Evolutionary conservation across 345 rosid species (phyloP).

Genomic region (Camelina neglecta): DNA sequence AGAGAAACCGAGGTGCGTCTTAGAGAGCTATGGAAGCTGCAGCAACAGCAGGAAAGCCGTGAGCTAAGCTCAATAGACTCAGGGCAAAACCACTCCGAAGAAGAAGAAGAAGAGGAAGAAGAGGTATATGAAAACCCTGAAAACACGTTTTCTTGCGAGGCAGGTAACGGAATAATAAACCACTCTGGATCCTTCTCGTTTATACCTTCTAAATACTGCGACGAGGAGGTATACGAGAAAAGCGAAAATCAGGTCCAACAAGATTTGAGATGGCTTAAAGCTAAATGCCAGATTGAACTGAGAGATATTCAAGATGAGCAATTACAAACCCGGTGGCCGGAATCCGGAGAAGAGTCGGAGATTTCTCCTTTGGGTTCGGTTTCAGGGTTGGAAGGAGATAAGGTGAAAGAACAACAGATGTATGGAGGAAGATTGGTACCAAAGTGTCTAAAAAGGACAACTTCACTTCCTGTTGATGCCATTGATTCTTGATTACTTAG

Average conservation of each 20-base stretch:
- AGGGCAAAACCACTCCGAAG: constrained; percentile 73
- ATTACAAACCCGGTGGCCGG: constrained; percentile 38
- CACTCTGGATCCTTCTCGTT: constrained; percentile 52
- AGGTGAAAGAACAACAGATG: constrained; percentile 44
- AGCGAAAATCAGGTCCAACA: constrained; percentile 56
- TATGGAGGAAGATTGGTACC: constrained; percentile 51
- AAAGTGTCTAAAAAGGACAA: constrained; percentile 60
- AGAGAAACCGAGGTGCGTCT: constrained; percentile 60
- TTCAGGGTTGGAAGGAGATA: constrained; percentile 40
- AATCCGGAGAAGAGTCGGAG: constrained; percentile 29
- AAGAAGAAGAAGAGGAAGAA: constrained; percentile 41
- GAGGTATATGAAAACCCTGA: constrained; percentile 43
- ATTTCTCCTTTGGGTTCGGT: constrained; percentile 14
- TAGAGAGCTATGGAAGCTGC: constrained; percentile 68
- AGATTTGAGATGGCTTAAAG: constrained; percentile 71
- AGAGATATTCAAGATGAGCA: constrained; percentile 64
- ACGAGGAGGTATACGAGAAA: constrained; percentile 47
- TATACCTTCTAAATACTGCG: constrained; percentile 36
- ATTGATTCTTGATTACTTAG: constrained; percentile 47
- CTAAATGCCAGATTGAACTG: constrained; percentile 61
- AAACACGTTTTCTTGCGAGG: constrained; percentile 32
- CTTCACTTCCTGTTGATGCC: constrained; percentile 77
- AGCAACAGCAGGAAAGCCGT: constrained; percentile 74
- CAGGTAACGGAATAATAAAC: constrained; percentile 37
- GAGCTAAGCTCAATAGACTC: constrained; percentile 74